Evolutionary conservation across 1,139 yeast genomes (phyloP).

Genomic region (Saccharomyces hybrid): DNA sequence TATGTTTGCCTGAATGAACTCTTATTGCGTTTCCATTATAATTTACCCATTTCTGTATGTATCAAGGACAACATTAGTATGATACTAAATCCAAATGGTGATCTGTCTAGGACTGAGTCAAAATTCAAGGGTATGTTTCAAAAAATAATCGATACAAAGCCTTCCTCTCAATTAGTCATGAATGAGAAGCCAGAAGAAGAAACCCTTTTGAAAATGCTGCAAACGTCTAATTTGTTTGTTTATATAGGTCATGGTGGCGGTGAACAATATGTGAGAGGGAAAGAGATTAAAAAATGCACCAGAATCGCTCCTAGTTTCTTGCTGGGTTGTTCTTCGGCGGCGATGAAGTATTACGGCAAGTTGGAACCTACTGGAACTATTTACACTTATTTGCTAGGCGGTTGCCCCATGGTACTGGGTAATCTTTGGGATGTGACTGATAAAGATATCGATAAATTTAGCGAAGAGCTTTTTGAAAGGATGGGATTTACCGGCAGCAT

Average conservation of each 20-base stretch:
- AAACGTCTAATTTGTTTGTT: slow-evolving; percentile 47
- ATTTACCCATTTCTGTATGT: slow-evolving; percentile 11
- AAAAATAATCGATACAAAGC: slow-evolving; percentile 15
- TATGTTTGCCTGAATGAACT: slow-evolving; percentile 41
- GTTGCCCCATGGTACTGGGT: slow-evolving; percentile 75
- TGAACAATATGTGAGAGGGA: slow-evolving; percentile 61
- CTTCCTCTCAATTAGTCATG: slow-evolving; percentile 49
- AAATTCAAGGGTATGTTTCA: slow-evolving; percentile 45
- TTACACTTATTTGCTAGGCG: slow-evolving; percentile 67
- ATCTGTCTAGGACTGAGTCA: slow-evolving; percentile 59
- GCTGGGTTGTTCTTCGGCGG: slow-evolving; percentile 91
- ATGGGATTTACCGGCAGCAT: slow-evolving; percentile 47
- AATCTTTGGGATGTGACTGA: slow-evolving; percentile 97
- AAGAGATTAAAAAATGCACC: slow-evolving; percentile 40
- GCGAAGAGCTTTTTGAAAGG: slow-evolving; percentile 47
- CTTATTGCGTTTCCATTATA: slow-evolving; percentile 29
- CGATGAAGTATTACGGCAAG: slow-evolving; percentile 49
- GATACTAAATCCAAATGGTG: slow-evolving; percentile 77
- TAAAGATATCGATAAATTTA: slow-evolving; percentile 82
- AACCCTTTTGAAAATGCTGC: slow-evolving; percentile 38
- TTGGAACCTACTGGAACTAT: slow-evolving; percentile 74
- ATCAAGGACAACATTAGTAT: slow-evolving; percentile 29
- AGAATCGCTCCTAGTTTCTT: slow-evolving; percentile 62
- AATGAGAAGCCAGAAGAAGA: slow-evolving; percentile 54
- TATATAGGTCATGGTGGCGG: slow-evolving; percentile 97